Conservation (phyloP, 495 filamentous ascomycete genomes). For the Penicillium maclennaniae region DNA sequence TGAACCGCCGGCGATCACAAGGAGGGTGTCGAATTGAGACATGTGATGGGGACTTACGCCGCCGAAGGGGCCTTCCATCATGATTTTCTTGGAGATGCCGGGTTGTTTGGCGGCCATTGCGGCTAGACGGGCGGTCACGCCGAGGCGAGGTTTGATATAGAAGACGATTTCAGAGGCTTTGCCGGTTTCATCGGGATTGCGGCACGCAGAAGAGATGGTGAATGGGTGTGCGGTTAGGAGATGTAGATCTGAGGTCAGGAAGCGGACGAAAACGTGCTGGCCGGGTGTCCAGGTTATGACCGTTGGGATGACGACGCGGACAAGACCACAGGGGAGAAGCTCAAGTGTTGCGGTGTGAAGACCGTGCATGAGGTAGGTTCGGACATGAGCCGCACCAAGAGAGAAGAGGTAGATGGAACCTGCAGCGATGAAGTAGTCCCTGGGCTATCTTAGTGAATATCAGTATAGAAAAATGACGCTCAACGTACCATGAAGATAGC, state of each 20-base stretch:
- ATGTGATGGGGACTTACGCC: conserved; percentile 30
- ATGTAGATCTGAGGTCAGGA: conserved; percentile 39
- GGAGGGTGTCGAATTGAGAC: conserved; percentile 29
- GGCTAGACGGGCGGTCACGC: conserved; percentile 42
- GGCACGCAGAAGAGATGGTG: conserved; percentile 44
- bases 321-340: conserved; percentile 36
- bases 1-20: conserved; percentile 54
- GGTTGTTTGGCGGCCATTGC: conserved; percentile 28
- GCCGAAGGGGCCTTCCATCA: conserved; percentile 51
- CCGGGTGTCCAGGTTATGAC: conserved; percentile 43
- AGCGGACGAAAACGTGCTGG: conserved; percentile 51
- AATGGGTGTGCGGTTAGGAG: conserved; percentile 48
- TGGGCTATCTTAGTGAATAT: conserved; percentile 13
- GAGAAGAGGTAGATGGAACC: conserved; percentile 46
- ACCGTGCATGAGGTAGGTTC: conserved; percentile 45
- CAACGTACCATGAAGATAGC: conserved; percentile 49
- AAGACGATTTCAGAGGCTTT: conserved; percentile 36
- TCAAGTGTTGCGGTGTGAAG: conserved; percentile 42
- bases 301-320: conserved; percentile 45
- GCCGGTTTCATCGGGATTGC: conserved; percentile 12
- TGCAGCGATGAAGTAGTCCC: conserved; percentile 60
- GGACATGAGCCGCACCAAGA: conserved; percentile 37
- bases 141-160: conserved; percentile 38
- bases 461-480: not conserved
- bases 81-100: conserved; percentile 27